Conservation (phyloP, 345 rosid species). For the Populus simonii region DNA sequence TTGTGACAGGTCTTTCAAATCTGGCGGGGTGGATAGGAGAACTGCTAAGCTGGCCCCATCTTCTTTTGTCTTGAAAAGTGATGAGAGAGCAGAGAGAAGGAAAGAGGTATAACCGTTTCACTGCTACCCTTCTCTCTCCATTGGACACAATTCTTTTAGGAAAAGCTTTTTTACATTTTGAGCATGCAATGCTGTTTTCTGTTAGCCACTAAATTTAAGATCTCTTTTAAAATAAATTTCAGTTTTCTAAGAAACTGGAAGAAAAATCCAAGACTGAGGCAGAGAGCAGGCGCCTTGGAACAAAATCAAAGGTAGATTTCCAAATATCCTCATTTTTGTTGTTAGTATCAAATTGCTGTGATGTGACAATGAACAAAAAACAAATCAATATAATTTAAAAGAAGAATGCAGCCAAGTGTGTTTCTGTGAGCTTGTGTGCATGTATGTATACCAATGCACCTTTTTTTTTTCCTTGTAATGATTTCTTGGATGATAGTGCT, state of each 20-base stretch:
- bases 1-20: constrained; percentile 36
- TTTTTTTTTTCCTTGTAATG: background rate
- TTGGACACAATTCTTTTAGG: background rate
- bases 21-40: constrained; percentile 38
- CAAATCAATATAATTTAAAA: background rate
- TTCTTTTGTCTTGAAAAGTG: constrained; percentile 37
- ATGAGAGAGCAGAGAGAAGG: constrained; percentile 35
- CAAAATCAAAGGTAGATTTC: constrained; percentile 47
- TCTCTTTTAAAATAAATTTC: constrained; percentile 17
- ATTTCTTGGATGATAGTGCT: background rate
- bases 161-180: constrained; percentile 1
- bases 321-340: background rate
- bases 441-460: background rate
- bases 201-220: background rate
- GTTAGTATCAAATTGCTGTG: background rate
- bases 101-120: constrained; percentile 43
- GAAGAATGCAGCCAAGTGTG: background rate
- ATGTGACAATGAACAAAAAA: background rate
- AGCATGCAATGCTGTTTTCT: background rate
- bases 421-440: background rate
- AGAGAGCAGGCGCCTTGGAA: constrained; percentile 25
- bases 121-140: constrained; percentile 3
- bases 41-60: constrained; percentile 46
- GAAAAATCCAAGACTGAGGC: constrained; percentile 34
- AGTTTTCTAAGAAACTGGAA: constrained; percentile 41